A percentile compares a stretch with the other conserved stretches of the same genome.
These are phyloP conservation scores for Phaeosphaeria sp. DNA, from an alignment of 2,329 filamentous ascomycete species.

Conservation along the genomic window DNA sequence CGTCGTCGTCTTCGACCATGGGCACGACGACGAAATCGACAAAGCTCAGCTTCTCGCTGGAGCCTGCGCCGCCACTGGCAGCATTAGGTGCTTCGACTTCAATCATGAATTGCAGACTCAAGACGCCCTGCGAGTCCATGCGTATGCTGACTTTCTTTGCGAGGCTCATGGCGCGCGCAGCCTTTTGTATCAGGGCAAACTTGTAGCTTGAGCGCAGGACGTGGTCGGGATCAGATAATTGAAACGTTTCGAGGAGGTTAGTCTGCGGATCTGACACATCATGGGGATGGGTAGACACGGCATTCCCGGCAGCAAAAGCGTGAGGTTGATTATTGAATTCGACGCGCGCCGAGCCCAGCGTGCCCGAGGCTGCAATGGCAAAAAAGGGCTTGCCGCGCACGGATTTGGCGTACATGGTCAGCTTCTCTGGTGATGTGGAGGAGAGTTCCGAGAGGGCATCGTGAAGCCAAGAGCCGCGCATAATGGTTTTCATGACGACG, in stretches of 20 bases:
- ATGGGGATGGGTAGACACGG: conserved; percentile 19
- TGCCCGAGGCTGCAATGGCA: conserved; percentile 70
- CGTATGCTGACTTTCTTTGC: conserved; percentile 92
- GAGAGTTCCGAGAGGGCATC: conserved; percentile 74
- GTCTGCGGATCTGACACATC: conserved; percentile 10
- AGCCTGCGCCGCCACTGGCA: conserved; percentile 1
- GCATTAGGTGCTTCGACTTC: conserved; percentile 66
- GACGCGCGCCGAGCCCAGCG: conserved; percentile 65
- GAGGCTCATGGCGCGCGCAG: conserved; percentile 88
- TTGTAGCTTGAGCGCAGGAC: conserved; percentile 71
- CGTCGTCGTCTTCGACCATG: conserved; percentile 66
- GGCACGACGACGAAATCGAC: conserved; percentile 85
- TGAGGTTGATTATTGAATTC: conserved; percentile 61
- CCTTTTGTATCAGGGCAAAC: conserved; percentile 84
- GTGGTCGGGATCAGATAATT: conserved; percentile 53
- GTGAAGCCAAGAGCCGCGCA: conserved; percentile 76
- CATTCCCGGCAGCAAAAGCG: conserved; percentile 23
- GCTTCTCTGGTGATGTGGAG: conserved; percentile 71
- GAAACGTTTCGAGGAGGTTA: conserved; percentile 74
- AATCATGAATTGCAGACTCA: conserved; percentile 96
- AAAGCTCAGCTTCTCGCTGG: conserved; percentile 69
- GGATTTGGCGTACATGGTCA: conserved; percentile 63
- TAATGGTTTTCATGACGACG: conserved; percentile 91
- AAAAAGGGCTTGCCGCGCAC: conserved; percentile 65
- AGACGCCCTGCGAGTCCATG: conserved; percentile 84